phyloP scores from a whole-genome alignment of 2,329 filamentous ascomycete species.

The Penicillium oxalicum region DNA sequence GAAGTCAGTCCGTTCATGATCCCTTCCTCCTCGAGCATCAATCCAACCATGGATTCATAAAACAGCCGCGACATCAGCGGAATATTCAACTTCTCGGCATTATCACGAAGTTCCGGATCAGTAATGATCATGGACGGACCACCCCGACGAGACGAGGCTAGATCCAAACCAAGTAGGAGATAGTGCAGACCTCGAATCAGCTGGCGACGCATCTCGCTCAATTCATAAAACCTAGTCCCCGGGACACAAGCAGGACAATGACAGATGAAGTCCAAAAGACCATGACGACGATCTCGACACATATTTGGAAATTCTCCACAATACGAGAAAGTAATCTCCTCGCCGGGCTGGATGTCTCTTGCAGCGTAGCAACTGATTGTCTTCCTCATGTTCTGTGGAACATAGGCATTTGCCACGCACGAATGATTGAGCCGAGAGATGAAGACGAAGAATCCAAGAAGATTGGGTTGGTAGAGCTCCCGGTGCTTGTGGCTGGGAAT shows the following conservation, averaged over 20 bases:
- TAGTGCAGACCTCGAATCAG: neutral
- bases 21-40: slow-evolving; percentile 1
- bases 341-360: neutral
- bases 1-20: neutral
- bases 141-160: neutral
- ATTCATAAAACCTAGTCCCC: neutral
- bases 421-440: neutral
- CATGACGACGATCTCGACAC: neutral
- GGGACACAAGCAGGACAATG: neutral
- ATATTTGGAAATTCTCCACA: neutral
- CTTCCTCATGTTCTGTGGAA: neutral
- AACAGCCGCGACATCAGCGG: too few relatives aligned
- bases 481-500: neutral
- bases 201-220: neutral
- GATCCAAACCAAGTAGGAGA: neutral
- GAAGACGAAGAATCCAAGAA: neutral
- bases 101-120: neutral
- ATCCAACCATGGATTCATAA: too few relatives aligned
- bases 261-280: neutral
- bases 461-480: neutral
- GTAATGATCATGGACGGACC: neutral
- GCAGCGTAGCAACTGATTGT: neutral
- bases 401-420: neutral
- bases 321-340: neutral
- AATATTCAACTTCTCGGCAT: neutral